Conservation (phyloP, 2,329 filamentous ascomycete species). For the Penicillium sp. region DNA sequence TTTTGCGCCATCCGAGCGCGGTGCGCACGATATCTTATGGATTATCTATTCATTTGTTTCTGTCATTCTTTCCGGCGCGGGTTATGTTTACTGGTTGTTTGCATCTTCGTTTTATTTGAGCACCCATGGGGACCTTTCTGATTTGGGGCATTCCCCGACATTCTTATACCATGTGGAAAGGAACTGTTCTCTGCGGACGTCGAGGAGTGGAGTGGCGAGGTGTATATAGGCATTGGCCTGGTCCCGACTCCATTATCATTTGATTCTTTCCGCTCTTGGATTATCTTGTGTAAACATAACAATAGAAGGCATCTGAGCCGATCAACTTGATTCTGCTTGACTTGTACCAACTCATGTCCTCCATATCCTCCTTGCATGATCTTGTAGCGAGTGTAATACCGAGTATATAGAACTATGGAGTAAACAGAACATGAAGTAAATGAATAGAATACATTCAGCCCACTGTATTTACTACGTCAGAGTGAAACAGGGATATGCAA, state of each 20-base stretch:
- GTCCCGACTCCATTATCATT: constrained; percentile 9
- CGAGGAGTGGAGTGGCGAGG: constrained; percentile 5
- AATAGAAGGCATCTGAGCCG: background rate
- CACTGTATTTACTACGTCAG: too few relatives aligned
- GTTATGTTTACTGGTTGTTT: constrained; percentile 32
- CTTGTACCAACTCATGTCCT: too few relatives aligned
- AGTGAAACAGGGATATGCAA: too few relatives aligned
- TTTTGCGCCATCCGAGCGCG: constrained; percentile 11
- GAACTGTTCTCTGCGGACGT: constrained; percentile 9
- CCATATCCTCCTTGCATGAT: too few relatives aligned
- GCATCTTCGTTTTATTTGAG: constrained; percentile 15
- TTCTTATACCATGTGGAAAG: constrained; percentile 22
- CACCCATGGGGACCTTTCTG: background rate
- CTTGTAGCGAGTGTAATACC: too few relatives aligned
- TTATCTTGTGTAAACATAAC: background rate
- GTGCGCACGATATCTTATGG: constrained; percentile 19
- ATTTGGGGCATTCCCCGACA: constrained; percentile 13
- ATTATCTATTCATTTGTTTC: constrained; percentile 23
- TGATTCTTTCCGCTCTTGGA: background rate
- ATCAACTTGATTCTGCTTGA: background rate
- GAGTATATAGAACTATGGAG: background rate
- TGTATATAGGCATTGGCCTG: constrained; percentile 25
- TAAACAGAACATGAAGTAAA: too few relatives aligned
- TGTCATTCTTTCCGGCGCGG: constrained; percentile 26
- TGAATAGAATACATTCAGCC: too few relatives aligned